Conservation (phyloP, 176 grass and related monocot species). For the Cocos nucifera region DNA sequence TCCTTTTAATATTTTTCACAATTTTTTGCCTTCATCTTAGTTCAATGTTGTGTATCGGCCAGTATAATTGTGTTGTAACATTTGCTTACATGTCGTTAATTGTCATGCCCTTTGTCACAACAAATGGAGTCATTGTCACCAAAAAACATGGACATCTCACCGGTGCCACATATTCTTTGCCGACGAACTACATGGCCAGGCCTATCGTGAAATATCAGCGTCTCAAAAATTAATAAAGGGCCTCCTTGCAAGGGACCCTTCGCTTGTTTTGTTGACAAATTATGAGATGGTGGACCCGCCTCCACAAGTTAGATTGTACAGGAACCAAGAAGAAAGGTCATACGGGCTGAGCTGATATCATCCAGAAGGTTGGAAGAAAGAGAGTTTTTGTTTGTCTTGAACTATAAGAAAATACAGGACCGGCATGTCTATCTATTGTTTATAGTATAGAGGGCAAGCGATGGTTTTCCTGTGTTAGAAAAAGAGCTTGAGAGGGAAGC, state of each 20-base stretch:
- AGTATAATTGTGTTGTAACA: background rate
- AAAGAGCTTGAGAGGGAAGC: slow-evolving; percentile 11
- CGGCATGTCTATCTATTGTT: slow-evolving; percentile 1
- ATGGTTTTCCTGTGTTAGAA: slow-evolving; percentile 4
- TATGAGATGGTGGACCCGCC: background rate
- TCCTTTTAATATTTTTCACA: background rate
- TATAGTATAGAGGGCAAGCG: slow-evolving; percentile 1
- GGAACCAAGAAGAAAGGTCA: background rate
- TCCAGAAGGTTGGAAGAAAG: background rate
- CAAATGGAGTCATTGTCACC: background rate
- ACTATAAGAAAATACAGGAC: too few relatives aligned
- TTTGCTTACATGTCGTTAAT: background rate
- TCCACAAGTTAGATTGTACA: background rate
- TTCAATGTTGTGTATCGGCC: background rate
- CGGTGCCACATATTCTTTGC: background rate
- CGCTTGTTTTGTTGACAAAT: background rate
- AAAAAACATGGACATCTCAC: slow-evolving; percentile 1
- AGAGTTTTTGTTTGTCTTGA: background rate
- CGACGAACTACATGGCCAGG: background rate
- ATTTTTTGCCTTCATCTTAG: too few relatives aligned
- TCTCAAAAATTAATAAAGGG: background rate
- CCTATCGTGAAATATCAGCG: background rate
- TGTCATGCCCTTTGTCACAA: background rate
- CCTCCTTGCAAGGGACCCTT: background rate
- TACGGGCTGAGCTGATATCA: background rate